Conservation (phyloP, 2,329 filamentous ascomycete species). For the Cercospora sojina region DNA sequence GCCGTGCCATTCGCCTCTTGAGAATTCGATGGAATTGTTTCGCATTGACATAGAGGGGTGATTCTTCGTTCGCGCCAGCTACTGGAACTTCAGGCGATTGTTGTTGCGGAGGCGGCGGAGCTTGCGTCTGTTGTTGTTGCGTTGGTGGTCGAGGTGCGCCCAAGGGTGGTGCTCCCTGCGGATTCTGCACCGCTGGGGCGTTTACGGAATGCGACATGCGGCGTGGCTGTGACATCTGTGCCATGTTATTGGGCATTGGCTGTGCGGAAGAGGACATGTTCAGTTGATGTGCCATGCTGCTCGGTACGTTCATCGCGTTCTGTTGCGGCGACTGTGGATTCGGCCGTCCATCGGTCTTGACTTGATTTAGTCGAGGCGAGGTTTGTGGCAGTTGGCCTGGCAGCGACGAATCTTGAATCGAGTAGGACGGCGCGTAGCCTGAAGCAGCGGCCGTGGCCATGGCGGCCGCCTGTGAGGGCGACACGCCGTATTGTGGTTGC, state of each 20-base stretch:
- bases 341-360: slow-evolving; percentile 62
- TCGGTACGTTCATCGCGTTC: slow-evolving; percentile 57
- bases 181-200: slow-evolving; percentile 58
- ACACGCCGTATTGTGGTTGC: slow-evolving; percentile 72
- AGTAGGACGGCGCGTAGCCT: slow-evolving; percentile 68
- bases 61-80: slow-evolving; percentile 73
- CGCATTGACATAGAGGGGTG: slow-evolving; percentile 94
- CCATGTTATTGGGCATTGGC: slow-evolving; percentile 51
- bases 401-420: slow-evolving; percentile 66
- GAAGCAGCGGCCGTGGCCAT: slow-evolving; percentile 93
- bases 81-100: slow-evolving; percentile 75
- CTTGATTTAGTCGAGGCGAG: slow-evolving; percentile 71
- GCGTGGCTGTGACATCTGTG: slow-evolving; percentile 50
- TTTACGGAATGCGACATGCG: slow-evolving; percentile 73
- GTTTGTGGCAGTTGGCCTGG: slow-evolving; percentile 62
- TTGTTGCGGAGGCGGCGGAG: slow-evolving; percentile 53
- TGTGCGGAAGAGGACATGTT: slow-evolving; percentile 53
- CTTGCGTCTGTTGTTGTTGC: slow-evolving; percentile 54
- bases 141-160: slow-evolving; percentile 73
- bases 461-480: slow-evolving; percentile 81
- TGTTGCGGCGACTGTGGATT: slow-evolving; percentile 72
- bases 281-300: slow-evolving; percentile 48
- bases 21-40: slow-evolving; percentile 98
- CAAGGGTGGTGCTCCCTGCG: slow-evolving; percentile 36
- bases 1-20: slow-evolving; percentile 87